A percentile compares a stretch with the other conserved stretches of the same genome.
Conservation (phyloP, 1,139 yeast genomes). For the Diutina ranongensis region DNA sequence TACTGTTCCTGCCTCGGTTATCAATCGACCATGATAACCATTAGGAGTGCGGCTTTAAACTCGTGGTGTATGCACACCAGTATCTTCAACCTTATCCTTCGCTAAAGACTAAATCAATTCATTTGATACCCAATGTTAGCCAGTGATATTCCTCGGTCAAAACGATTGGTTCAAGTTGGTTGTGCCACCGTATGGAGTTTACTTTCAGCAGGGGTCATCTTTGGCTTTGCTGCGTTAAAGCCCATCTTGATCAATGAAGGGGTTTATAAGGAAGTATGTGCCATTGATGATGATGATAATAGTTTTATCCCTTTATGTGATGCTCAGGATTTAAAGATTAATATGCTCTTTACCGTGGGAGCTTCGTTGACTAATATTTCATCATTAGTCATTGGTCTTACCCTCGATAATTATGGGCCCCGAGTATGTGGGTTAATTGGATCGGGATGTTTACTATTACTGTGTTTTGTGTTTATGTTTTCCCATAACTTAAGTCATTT, state of each 20-base stretch:
- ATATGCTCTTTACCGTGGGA: conserved; percentile 35
- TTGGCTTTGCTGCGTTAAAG: conserved; percentile 90
- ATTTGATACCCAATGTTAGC: background rate
- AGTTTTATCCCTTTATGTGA: conserved; percentile 24
- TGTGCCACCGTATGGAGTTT: conserved; percentile 85
- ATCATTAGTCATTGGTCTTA: conserved; percentile 71
- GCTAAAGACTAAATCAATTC: too few relatives aligned
- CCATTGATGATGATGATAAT: conserved; percentile 8
- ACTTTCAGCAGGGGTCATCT: conserved; percentile 84
- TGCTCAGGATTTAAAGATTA: conserved; percentile 31
- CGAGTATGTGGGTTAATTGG: conserved; percentile 71
- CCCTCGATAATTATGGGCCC: conserved; percentile 74
- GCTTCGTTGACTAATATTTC: conserved; percentile 65
- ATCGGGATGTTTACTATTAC: conserved; percentile 40
- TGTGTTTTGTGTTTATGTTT: conserved; percentile 36
- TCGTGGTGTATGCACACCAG: background rate
- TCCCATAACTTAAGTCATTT: conserved; percentile 16
- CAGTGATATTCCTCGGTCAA: background rate
- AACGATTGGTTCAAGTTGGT: conserved; percentile 25
- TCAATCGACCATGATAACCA: background rate
- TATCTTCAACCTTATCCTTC: too few relatives aligned
- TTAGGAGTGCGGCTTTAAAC: background rate
- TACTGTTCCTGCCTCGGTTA: too few relatives aligned
- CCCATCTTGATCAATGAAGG: conserved; percentile 70
- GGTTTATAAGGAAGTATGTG: conserved; percentile 40